These are phyloP conservation scores for Fistulinella cinereoalba DNA, from an alignment of 1,284 basidiomycete genomes.

Conservation along the genomic window DNA sequence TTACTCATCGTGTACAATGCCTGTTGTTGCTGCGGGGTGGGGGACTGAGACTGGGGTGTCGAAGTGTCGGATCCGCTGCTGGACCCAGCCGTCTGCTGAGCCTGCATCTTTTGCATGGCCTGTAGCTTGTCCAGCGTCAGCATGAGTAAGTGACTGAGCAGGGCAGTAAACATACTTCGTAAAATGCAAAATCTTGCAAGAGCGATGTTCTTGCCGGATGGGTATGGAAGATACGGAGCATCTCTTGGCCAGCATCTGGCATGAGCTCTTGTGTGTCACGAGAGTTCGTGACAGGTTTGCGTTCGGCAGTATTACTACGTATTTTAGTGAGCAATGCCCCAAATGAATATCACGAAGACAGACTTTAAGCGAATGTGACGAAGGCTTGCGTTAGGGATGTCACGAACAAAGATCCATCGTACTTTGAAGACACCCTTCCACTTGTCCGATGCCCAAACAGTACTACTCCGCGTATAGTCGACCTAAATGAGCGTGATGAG, in stretches of 20 bases:
- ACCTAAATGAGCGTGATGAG: constrained; percentile 42
- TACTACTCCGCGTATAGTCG: constrained; percentile 82
- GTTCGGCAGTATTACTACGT: constrained; percentile 88
- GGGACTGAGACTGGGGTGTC: constrained; percentile 35
- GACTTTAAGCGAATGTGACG: constrained; percentile 84
- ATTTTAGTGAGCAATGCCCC: constrained; percentile 20
- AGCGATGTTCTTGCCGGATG: constrained; percentile 89
- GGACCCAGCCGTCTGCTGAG: constrained; percentile 43
- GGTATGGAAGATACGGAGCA: constrained; percentile 89
- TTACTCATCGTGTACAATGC: constrained; percentile 35
- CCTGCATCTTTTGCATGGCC: constrained; percentile 72
- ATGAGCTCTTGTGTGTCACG: constrained; percentile 90
- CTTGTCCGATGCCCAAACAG: constrained; percentile 96
- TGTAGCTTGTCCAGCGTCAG: constrained; percentile 52
- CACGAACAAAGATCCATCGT: constrained; percentile 92
- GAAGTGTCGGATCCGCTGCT: constrained; percentile 38
- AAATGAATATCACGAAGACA: constrained; percentile 20
- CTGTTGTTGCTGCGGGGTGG: constrained; percentile 39
- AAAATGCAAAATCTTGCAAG: constrained; percentile 91
- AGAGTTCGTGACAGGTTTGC: constrained; percentile 94
- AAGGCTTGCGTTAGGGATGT: constrained; percentile 85
- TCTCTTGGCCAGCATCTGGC: constrained; percentile 91
- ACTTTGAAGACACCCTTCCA: constrained; percentile 98
- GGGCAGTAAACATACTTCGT: constrained; percentile 60
- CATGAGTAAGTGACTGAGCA: neutral